A percentile compares a stretch with the other conserved stretches of the same genome.
Conservation (phyloP, 768 basidiomycete species). For the Gloeopeniophorella convolvens region DNA sequence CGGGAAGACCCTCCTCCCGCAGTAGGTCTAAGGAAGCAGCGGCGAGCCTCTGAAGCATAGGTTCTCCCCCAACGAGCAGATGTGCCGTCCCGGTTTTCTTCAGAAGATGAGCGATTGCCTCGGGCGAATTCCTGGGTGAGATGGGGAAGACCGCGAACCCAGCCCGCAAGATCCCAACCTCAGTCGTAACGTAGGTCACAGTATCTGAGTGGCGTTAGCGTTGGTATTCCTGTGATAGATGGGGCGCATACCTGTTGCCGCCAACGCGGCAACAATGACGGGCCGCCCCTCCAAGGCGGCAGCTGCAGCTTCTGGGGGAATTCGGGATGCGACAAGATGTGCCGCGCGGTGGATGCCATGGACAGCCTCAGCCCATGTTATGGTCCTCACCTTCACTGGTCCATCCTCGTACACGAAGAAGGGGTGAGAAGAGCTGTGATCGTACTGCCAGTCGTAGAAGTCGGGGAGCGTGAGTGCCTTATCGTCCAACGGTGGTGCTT, state of each 20-base stretch:
- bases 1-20: background rate
- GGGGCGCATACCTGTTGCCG: conserved; percentile 17
- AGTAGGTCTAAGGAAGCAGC: conserved; percentile 6
- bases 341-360: conserved; percentile 21
- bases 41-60: conserved; percentile 19
- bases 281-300: conserved; percentile 15
- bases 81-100: conserved; percentile 25
- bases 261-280: conserved; percentile 19
- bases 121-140: conserved; percentile 37
- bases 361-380: conserved; percentile 19
- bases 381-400: conserved; percentile 12
- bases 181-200: conserved; percentile 21
- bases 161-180: conserved; percentile 34
- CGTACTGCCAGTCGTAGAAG: conserved; percentile 26
- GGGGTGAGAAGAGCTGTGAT: conserved; percentile 22
- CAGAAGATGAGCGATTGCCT: conserved; percentile 30
- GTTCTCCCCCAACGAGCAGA: conserved; percentile 26
- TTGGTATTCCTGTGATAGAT: background rate
- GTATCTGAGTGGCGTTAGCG: conserved; percentile 13
- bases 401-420: conserved; percentile 19
- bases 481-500: conserved; percentile 23
- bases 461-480: conserved; percentile 22
- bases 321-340: conserved; percentile 3
- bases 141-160: conserved; percentile 35
- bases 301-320: conserved; percentile 2